Conservation (phyloP, 2,329 filamentous ascomycete species). For the Harringtonia aguacate region DNA sequence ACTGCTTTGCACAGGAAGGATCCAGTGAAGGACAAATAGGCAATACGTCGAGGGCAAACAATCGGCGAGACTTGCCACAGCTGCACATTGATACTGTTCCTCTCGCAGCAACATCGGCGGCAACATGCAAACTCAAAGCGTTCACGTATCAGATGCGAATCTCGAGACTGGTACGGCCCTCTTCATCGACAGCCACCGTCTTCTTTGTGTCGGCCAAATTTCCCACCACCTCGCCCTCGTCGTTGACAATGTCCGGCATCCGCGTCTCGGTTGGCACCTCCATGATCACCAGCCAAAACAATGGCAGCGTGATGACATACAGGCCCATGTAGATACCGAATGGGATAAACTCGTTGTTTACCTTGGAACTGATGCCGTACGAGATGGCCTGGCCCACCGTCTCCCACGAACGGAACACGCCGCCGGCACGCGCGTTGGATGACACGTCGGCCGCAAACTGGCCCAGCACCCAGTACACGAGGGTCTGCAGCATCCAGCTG, state of each 20-base stretch:
- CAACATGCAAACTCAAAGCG: no score
- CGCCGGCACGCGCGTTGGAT: background rate
- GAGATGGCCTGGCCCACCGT: constrained; percentile 1
- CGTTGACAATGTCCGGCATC: background rate
- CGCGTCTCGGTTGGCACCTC: background rate
- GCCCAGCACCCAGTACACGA: background rate
- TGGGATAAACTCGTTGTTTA: constrained; percentile 1
- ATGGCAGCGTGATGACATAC: background rate
- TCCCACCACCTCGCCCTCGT: background rate
- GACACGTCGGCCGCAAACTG: background rate
- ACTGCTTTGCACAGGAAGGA: no score
- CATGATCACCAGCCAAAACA: background rate
- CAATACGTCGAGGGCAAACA: no score
- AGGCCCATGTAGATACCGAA: constrained; percentile 2
- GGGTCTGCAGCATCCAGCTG: constrained; percentile 1
- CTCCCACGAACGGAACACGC: background rate
- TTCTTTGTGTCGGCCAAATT: background rate
- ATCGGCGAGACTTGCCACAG: no score
- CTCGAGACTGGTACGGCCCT: no score
- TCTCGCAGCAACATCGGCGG: no score
- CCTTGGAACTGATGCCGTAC: background rate
- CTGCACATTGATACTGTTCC: no score
- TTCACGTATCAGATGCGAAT: no score
- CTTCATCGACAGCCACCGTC: no score
- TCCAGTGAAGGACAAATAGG: no score